These are phyloP conservation scores for Protomyces lactucae-debilis DNA, from an alignment of 1,139 yeast genomes.

Conservation along the genomic window DNA sequence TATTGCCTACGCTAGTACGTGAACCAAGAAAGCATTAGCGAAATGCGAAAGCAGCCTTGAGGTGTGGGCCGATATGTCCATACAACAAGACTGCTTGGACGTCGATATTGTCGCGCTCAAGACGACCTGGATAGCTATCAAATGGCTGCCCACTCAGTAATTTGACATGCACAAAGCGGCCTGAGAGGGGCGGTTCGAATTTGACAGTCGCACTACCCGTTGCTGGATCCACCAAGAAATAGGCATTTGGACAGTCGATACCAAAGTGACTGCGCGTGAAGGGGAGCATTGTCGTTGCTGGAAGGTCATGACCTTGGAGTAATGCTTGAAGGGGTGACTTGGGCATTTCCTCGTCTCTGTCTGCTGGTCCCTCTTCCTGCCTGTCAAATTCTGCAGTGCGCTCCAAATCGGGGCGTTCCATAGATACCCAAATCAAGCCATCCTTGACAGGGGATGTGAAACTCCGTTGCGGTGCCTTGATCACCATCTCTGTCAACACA, in stretches of 20 bases:
- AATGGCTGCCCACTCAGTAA: slow-evolving; percentile 18
- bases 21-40: neutral
- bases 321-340: slow-evolving; percentile 1
- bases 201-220: slow-evolving; percentile 6
- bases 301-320: slow-evolving; percentile 6
- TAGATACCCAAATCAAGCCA: slow-evolving; percentile 33
- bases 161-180: slow-evolving; percentile 22
- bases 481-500: slow-evolving; percentile 31
- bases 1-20: too few relatives aligned
- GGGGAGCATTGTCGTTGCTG: slow-evolving; percentile 11
- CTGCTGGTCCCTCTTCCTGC: neutral
- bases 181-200: slow-evolving; percentile 17
- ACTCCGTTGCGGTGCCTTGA: slow-evolving; percentile 33
- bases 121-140: slow-evolving; percentile 16
- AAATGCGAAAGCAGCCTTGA: neutral
- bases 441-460: slow-evolving; percentile 34
- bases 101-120: slow-evolving; percentile 24
- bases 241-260: slow-evolving; percentile 11
- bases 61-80: slow-evolving; percentile 1
- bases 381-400: slow-evolving; percentile 9
- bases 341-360: neutral
- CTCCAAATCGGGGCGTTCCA: slow-evolving; percentile 23
- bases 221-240: slow-evolving; percentile 7
- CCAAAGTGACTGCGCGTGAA: neutral
- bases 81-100: slow-evolving; percentile 14